These are phyloP conservation scores for Baorangia bicolor DNA, from an alignment of 768 basidiomycete genomes.

Conservation along the genomic window DNA sequence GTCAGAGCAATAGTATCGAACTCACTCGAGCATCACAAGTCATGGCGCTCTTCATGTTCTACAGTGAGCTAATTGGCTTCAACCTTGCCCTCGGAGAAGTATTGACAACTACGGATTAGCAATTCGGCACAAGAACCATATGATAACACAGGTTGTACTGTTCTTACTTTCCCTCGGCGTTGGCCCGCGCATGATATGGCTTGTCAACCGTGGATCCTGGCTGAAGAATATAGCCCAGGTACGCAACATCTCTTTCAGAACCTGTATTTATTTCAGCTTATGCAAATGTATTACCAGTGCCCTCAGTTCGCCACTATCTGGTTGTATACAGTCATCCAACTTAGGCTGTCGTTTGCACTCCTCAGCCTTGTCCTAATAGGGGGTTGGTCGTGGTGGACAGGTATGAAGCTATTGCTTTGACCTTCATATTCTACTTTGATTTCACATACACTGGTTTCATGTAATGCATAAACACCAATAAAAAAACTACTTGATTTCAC, in stretches of 20 bases:
- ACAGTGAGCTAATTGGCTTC: constrained; percentile 20
- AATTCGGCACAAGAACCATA: constrained; percentile 58
- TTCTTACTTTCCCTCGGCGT: constrained; percentile 56
- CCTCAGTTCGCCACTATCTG: constrained; percentile 79
- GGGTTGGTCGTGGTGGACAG: constrained; percentile 61
- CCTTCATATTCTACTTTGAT: not conserved
- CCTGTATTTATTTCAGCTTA: not conserved
- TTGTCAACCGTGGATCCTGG: constrained; percentile 71
- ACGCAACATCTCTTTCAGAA: not conserved
- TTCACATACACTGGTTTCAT: not conserved
- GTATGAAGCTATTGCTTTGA: constrained; percentile 45
- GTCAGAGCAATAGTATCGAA: not conserved
- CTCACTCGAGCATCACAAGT: constrained; percentile 42
- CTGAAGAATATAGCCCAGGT: constrained; percentile 75
- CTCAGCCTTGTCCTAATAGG: constrained; percentile 54
- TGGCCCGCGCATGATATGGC: constrained; percentile 68
- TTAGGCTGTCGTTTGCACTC: constrained; percentile 62
- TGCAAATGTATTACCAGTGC: constrained; percentile 41
- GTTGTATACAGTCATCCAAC: constrained; percentile 72
- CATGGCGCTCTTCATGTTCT: constrained; percentile 61
- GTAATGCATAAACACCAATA: not conserved
- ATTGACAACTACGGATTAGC: constrained; percentile 35
- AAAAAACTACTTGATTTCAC: not conserved
- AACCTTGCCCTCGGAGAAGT: not conserved
- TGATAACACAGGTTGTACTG: constrained; percentile 53